Conservation (phyloP, 192 early-diverging fungal genomes). For the Coemansia sp. region DNA sequence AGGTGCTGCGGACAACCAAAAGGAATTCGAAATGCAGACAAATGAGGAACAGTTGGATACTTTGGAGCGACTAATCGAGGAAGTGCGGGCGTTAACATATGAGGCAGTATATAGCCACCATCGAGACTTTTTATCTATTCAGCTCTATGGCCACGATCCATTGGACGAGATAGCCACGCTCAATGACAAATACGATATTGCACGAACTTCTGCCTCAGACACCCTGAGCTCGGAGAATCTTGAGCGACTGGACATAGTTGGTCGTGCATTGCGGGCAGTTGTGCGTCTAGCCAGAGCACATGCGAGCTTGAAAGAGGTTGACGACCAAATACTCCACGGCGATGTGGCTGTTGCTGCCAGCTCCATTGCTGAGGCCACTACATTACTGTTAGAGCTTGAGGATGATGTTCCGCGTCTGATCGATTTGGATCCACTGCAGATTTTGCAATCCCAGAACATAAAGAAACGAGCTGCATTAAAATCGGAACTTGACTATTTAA, state of each 20-base stretch:
- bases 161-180: slow-evolving; percentile 52
- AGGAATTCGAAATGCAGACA: slow-evolving; percentile 20
- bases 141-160: slow-evolving; percentile 37
- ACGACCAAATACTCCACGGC: slow-evolving; percentile 43
- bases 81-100: slow-evolving; percentile 29
- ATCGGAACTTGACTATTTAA: slow-evolving; percentile 43
- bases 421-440: slow-evolving; percentile 2
- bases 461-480: slow-evolving; percentile 31
- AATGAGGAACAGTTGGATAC: slow-evolving; percentile 22
- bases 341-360: slow-evolving; percentile 45
- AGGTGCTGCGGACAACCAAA: slow-evolving; percentile 1
- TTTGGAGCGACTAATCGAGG: slow-evolving; percentile 23
- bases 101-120: slow-evolving; percentile 49
- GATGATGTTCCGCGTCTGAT: slow-evolving; percentile 8
- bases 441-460: slow-evolving; percentile 25
- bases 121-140: slow-evolving; percentile 30
- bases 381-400: slow-evolving; percentile 30
- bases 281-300: slow-evolving; percentile 43
- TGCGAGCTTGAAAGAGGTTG: slow-evolving; percentile 42
- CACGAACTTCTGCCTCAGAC: slow-evolving; percentile 3
- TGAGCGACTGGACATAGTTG: slow-evolving; percentile 27
- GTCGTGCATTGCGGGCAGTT: slow-evolving; percentile 16
- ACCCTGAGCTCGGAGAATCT: neutral
- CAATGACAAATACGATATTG: slow-evolving; percentile 42
- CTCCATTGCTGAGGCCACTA: slow-evolving; percentile 33